Conservation (phyloP, 257 asterid genomes). For the Vinca minor region DNA sequence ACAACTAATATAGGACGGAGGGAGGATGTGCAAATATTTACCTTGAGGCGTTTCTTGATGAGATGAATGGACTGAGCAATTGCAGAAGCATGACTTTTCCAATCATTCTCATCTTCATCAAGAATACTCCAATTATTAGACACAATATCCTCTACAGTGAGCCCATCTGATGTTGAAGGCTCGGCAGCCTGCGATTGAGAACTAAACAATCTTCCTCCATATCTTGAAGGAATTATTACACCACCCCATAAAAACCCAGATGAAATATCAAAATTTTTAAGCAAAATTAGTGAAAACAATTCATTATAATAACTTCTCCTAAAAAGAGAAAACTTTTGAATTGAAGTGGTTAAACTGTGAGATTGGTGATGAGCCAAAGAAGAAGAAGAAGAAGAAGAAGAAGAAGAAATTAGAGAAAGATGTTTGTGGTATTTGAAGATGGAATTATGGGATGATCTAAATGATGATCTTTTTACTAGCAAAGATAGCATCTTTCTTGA, state of each 20-base stretch:
- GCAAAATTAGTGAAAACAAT: constrained; percentile 18
- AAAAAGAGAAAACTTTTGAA: constrained; percentile 7
- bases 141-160: constrained; percentile 66
- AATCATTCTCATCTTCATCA: constrained; percentile 71
- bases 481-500: constrained; percentile 45
- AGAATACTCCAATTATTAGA: constrained; percentile 66
- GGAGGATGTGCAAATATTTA: too few relatives aligned
- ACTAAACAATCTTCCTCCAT: constrained; percentile 33
- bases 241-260: constrained; percentile 14
- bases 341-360: constrained; percentile 19
- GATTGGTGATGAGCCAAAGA: too few relatives aligned
- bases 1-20: too few relatives aligned
- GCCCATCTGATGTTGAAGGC: constrained; percentile 75
- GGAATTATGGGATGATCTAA: constrained; percentile 9
- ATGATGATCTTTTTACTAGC: constrained; percentile 29
- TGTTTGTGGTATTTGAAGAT: constrained; percentile 15
- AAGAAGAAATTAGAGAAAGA: constrained; percentile 25
- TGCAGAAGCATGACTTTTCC: constrained; percentile 87
- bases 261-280: constrained; percentile 18
- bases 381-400: too few relatives aligned
- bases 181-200: constrained; percentile 54
- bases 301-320: constrained; percentile 14
- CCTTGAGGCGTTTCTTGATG: constrained; percentile 80
- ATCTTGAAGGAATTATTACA: background rate
- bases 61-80: constrained; percentile 84